Evolutionary conservation across 2,329 filamentous ascomycete genomes (phyloP).

Genomic region (Penicillium sp.): DNA sequence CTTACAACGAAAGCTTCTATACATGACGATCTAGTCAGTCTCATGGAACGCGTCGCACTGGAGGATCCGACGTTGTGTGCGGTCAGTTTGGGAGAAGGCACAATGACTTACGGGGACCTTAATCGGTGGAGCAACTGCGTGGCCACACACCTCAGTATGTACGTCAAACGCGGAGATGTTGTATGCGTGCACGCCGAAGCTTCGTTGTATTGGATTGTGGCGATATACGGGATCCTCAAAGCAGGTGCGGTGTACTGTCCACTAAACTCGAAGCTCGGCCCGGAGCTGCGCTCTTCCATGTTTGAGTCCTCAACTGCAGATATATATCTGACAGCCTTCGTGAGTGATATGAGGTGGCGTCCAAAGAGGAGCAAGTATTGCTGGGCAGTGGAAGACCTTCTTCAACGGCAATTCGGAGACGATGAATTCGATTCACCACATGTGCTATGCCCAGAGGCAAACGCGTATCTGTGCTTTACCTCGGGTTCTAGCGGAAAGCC

Average conservation of each 20-base stretch:
- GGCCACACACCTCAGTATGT: constrained; percentile 12
- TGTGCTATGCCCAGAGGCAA: neutral
- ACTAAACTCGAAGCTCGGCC: constrained; percentile 22
- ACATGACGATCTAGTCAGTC: neutral
- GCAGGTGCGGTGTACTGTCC: constrained; percentile 25
- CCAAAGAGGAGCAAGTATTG: too few relatives aligned
- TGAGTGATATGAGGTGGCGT: too few relatives aligned
- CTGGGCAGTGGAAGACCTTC: neutral
- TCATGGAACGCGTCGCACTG: too few relatives aligned
- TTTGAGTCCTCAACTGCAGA: neutral
- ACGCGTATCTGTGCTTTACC: constrained; percentile 52
- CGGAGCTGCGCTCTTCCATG: neutral
- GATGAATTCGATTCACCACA: too few relatives aligned
- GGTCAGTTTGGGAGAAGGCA: too few relatives aligned
- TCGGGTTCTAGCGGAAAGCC: constrained; percentile 40
- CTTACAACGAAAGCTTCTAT: constrained; percentile 5
- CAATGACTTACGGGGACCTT: constrained; percentile 16
- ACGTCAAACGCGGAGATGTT: constrained; percentile 6
- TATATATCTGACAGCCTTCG: neutral
- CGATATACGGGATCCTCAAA: constrained; percentile 13
- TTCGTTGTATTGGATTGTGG: constrained; percentile 24
- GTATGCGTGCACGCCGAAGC: constrained; percentile 22
- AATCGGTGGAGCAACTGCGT: neutral
- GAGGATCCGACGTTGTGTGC: too few relatives aligned
- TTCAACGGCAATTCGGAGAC: neutral